These are phyloP conservation scores for Amanita subjunquillea DNA, from an alignment of 768 basidiomycete genomes.

Conservation along the genomic window DNA sequence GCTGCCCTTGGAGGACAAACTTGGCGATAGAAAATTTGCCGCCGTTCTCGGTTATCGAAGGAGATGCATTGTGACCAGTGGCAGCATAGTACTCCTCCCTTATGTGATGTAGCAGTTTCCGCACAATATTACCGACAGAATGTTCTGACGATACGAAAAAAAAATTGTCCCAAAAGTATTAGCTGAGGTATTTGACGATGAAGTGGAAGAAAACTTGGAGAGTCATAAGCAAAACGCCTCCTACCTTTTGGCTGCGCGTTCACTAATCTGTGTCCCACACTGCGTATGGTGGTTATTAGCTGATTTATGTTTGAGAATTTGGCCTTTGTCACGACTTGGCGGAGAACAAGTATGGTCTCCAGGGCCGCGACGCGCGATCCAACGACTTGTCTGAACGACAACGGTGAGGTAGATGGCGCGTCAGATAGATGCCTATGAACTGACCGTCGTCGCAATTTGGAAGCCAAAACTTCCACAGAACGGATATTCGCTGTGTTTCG, in stretches of 20 bases:
- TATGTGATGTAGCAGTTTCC: slow-evolving; percentile 87
- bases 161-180: neutral
- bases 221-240: slow-evolving; percentile 1
- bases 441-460: slow-evolving; percentile 64
- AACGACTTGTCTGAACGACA: slow-evolving; percentile 64
- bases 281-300: slow-evolving; percentile 67
- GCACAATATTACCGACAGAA: slow-evolving; percentile 89
- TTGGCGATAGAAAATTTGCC: slow-evolving; percentile 65
- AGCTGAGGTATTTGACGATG: neutral
- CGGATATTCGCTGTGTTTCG: slow-evolving; percentile 32
- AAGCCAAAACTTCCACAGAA: slow-evolving; percentile 58
- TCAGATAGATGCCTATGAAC: slow-evolving; percentile 17
- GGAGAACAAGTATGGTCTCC: slow-evolving; percentile 80
- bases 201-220: neutral
- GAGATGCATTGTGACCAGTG: slow-evolving; percentile 32
- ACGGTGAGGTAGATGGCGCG: neutral
- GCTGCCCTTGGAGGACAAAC: slow-evolving; percentile 76
- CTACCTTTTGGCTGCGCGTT: slow-evolving; percentile 94
- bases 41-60: slow-evolving; percentile 13
- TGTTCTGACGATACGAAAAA: slow-evolving; percentile 48
- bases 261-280: slow-evolving; percentile 69
- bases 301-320: slow-evolving; percentile 83
- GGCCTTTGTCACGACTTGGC: slow-evolving; percentile 83
- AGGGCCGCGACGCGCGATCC: slow-evolving; percentile 85
- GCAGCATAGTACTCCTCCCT: slow-evolving; percentile 92